Base-by-base conservation (phyloP, 306 rosid species). In the Dryas drummondii region DNA sequence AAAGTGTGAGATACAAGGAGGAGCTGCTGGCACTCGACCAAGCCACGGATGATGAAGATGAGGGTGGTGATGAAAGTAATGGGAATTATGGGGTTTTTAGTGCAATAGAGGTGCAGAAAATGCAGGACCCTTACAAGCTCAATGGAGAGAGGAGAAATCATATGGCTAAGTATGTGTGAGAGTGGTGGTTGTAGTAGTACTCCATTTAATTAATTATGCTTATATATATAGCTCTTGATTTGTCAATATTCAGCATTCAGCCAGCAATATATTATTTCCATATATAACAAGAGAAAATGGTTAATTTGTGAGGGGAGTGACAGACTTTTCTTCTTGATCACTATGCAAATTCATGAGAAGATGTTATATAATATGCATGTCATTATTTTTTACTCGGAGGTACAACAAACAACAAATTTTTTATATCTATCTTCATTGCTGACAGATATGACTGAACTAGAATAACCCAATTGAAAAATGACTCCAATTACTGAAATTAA, bases 1-100 rank as follows among this genome's bases (percentile, higher is more conserved):
- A 78, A 61, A 89, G 92, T 76, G 64, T 86, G 12, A 85, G 67
- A 37, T 82, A 87, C 61, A 69, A 60, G 72, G 88, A 83, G 4
- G 87, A 85, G 47, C 40, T 86, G 5, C 54, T 89, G 79, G 87
- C 84, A 54, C 81, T 83, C 69, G 93, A 89, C 41, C 86, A 86
- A 59, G 82, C 81, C 11, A 85, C 74, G 11, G 87, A 77, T 42
- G 88, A 79, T 6, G 87, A 70, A 27, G 86, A 66, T 69, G 87
- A 76, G 46, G 75, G 0, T 32, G 47, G 3, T 19, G 81, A 77
- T 47, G 88, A 83, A 56, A 78, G 79, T 7, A 76, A 83, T 58
- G 91, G 94, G 26, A 88, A 91, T 13, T 86, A 77, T 80, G 97
- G 97, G 57, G 87, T 89, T 76, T 93, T 93, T 46, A 91, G 96